Percentiles rank a stretch among this genome's conserved stretches.
These are phyloP conservation scores for Xylariaceae sp. DNA, from an alignment of 2,329 filamentous ascomycete species.

Conservation along the genomic window DNA sequence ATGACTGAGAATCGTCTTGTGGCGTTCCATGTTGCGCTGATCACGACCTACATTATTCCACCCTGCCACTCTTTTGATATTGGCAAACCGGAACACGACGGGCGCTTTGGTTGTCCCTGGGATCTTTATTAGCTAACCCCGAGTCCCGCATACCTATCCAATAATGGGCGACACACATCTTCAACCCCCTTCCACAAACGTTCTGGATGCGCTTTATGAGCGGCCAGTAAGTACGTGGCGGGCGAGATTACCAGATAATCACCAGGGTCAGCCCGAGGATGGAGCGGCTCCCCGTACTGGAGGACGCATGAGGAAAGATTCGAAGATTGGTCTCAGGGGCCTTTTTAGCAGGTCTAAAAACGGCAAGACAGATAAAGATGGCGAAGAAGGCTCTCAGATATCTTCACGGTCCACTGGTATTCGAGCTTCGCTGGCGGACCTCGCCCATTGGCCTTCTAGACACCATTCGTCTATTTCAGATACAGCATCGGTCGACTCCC, in stretches of 20 bases:
- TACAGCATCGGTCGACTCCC: slow-evolving; percentile 16
- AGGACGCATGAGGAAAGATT: slow-evolving; percentile 44
- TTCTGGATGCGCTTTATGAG: slow-evolving; percentile 30
- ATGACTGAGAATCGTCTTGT: not conserved
- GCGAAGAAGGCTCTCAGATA: slow-evolving; percentile 30
- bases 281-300: slow-evolving; percentile 40
- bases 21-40: not conserved
- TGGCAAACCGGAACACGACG: not conserved
- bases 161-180: slow-evolving; percentile 9
- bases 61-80: not conserved
- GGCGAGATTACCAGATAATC: slow-evolving; percentile 36
- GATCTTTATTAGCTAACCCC: not conserved
- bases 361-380: slow-evolving; percentile 27
- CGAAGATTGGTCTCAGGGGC: slow-evolving; percentile 45
- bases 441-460: slow-evolving; percentile 40
- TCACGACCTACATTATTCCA: not conserved
- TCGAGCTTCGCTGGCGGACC: slow-evolving; percentile 43
- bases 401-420: slow-evolving; percentile 35
- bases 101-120: not conserved
- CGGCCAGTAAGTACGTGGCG: slow-evolving; percentile 33
- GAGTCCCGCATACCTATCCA: slow-evolving; percentile 1
- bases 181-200: slow-evolving; percentile 21
- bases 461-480: slow-evolving; percentile 35
- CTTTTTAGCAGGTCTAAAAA: slow-evolving; percentile 46
- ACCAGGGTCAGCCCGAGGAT: slow-evolving; percentile 31